Percentiles rank a stretch among this genome's conserved stretches.
phyloP scores from a whole-genome alignment of 441 rosid genomes.

The Adansonia madagascariensis region DNA sequence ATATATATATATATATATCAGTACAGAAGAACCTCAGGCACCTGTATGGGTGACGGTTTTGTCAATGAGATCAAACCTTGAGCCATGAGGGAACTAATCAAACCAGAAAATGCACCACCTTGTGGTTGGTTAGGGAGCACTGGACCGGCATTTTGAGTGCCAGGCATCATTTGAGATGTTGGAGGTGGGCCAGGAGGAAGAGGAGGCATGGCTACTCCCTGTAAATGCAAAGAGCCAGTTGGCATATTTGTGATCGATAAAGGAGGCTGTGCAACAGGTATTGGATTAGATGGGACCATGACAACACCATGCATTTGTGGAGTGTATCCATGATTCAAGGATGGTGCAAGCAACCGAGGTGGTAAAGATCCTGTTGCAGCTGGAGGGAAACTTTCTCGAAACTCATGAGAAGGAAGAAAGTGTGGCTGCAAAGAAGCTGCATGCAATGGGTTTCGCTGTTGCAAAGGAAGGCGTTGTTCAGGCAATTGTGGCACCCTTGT shows the following conservation, averaged over 20 bases:
- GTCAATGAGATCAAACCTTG: constrained; percentile 85
- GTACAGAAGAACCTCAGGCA: constrained; percentile 35
- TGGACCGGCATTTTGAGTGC: constrained; percentile 50
- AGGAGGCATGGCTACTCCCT: constrained; percentile 56
- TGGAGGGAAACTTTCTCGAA: constrained; percentile 43
- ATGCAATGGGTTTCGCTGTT: constrained; percentile 56
- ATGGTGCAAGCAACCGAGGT: constrained; percentile 44
- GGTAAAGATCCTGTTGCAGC: constrained; percentile 50
- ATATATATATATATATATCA: constrained; percentile 15
- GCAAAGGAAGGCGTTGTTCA: constrained; percentile 49
- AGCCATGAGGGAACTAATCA: constrained; percentile 82
- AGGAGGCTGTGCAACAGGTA: constrained; percentile 43
- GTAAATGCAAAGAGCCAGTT: constrained; percentile 39
- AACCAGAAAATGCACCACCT: constrained; percentile 72
- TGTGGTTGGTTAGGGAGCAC: constrained; percentile 54
- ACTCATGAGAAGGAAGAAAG: constrained; percentile 44
- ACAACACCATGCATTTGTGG: constrained; percentile 47
- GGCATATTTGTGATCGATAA: constrained; percentile 50
- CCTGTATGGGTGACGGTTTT: constrained; percentile 69
- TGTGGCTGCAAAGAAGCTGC: constrained; percentile 49
- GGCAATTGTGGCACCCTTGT: constrained; percentile 39
- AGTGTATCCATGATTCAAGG: constrained; percentile 51
- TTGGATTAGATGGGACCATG: constrained; percentile 40
- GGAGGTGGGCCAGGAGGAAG: constrained; percentile 64
- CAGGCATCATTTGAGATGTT: constrained; percentile 49